These are phyloP conservation scores for Friedmanniomyces endolithicus DNA, from an alignment of 495 filamentous ascomycete species.

Conservation along the genomic window DNA sequence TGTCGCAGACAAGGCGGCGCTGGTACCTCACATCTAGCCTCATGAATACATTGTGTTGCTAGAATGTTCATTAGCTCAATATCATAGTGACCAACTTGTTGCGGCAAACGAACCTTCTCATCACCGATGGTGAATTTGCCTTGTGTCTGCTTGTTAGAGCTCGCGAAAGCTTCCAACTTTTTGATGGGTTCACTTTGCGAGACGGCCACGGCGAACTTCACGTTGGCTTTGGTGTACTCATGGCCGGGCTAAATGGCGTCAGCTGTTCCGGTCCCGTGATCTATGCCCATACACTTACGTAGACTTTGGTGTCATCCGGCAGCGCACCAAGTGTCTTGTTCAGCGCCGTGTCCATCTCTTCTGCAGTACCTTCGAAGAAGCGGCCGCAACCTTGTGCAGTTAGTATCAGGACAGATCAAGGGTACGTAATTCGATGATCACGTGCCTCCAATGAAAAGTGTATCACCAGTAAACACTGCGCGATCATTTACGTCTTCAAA, in stretches of 20 bases:
- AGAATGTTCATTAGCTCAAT: not conserved
- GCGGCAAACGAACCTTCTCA: constrained; percentile 59
- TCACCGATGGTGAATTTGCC: constrained; percentile 95
- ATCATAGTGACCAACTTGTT: not conserved
- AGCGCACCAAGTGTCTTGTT: constrained; percentile 71
- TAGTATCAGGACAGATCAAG: not conserved
- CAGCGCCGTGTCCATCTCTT: constrained; percentile 84
- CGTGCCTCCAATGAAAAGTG: constrained; percentile 80
- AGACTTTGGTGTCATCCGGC: constrained; percentile 88
- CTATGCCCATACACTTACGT: constrained; percentile 36
- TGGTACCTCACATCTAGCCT: constrained; percentile 55
- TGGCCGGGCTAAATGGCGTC: constrained; percentile 60
- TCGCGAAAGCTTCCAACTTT: constrained; percentile 63
- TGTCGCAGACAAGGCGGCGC: not conserved
- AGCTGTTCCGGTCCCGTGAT: not conserved
- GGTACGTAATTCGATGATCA: no score
- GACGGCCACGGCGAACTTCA: constrained; percentile 69
- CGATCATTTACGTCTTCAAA: constrained; percentile 63
- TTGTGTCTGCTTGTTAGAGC: constrained; percentile 73
- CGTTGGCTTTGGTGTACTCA: constrained; percentile 91
- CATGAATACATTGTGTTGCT: constrained; percentile 98
- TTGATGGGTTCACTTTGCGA: constrained; percentile 63
- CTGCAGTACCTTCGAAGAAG: constrained; percentile 87
- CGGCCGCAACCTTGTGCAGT: constrained; percentile 69
- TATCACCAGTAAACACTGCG: constrained; percentile 92